phyloP scores from a whole-genome alignment of 2,329 filamentous ascomycete genomes.

The Epichloe typhina region DNA sequence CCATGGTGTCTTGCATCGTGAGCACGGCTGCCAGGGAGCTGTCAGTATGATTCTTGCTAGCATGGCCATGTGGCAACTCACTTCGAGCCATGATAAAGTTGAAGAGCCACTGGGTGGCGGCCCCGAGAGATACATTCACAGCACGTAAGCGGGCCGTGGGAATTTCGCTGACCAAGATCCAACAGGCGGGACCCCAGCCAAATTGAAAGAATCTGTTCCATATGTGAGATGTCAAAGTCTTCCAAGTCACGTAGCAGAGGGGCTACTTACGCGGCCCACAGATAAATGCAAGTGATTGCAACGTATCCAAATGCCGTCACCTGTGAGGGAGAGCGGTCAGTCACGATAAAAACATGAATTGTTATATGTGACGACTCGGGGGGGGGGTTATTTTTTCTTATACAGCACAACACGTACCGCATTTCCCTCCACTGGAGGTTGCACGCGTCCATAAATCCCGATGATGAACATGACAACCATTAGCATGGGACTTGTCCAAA shows the following conservation, averaged over 20 bases:
- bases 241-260: neutral
- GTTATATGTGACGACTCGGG: no score
- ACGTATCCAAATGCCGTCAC: conserved; percentile 55
- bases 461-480: conserved; percentile 54
- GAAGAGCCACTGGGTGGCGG: conserved; percentile 60
- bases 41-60: neutral
- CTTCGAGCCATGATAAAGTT: conserved; percentile 58
- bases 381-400: no score
- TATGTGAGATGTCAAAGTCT: conserved; percentile 8
- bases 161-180: conserved; percentile 59
- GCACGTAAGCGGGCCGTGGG: conserved; percentile 52
- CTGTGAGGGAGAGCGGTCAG: conserved; percentile 8
- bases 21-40: conserved; percentile 34
- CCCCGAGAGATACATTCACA: conserved; percentile 54
- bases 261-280: conserved; percentile 43
- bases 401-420: conserved; percentile 20
- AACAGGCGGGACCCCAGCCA: conserved; percentile 59
- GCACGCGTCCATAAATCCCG: conserved; percentile 54
- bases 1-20: conserved; percentile 49
- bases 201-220: conserved; percentile 45
- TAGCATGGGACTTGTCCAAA: conserved; percentile 53
- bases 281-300: conserved; percentile 57
- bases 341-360: neutral
- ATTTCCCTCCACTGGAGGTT: conserved; percentile 39
- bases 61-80: conserved; percentile 9